These are phyloP conservation scores for Boletellus emodensis DNA, from an alignment of 768 basidiomycete species.

Conservation along the genomic window DNA sequence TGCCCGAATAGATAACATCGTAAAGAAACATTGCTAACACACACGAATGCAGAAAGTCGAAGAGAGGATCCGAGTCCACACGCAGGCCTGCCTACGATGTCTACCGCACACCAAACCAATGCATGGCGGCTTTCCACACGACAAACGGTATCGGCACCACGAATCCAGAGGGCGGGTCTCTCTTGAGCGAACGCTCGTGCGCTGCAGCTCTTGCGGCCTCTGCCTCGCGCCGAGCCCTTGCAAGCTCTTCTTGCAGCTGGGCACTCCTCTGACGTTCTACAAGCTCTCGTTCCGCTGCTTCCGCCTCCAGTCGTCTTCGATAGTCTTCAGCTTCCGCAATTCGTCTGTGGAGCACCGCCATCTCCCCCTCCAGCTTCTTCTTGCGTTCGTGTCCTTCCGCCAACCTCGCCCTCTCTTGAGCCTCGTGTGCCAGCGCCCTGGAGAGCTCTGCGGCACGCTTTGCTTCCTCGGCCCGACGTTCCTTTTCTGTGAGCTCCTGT, in stretches of 20 bases:
- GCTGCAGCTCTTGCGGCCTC: slow-evolving; percentile 20
- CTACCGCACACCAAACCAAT: slow-evolving; percentile 30
- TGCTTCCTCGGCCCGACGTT: slow-evolving; percentile 22
- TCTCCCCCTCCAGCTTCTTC: slow-evolving; percentile 24
- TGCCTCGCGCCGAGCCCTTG: slow-evolving; percentile 25
- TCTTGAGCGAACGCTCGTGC: slow-evolving; percentile 26
- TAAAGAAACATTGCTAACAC: neutral
- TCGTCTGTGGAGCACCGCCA: slow-evolving; percentile 24
- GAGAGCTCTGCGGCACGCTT: slow-evolving; percentile 30
- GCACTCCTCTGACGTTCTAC: slow-evolving; percentile 26
- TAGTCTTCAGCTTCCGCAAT: slow-evolving; percentile 27
- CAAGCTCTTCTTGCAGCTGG: slow-evolving; percentile 31
- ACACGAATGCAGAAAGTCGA: slow-evolving; percentile 1
- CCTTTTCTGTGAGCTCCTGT: slow-evolving; percentile 18
- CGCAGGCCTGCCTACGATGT: neutral
- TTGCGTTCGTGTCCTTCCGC: slow-evolving; percentile 31
- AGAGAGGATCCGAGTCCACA: neutral
- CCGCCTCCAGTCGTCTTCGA: slow-evolving; percentile 25
- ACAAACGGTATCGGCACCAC: slow-evolving; percentile 33
- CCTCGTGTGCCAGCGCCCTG: slow-evolving; percentile 20
- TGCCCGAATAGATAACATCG: slow-evolving; percentile 17
- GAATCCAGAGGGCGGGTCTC: slow-evolving; percentile 27
- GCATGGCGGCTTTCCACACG: slow-evolving; percentile 32
- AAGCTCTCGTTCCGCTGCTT: slow-evolving; percentile 24
- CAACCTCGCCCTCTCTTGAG: slow-evolving; percentile 28